Evolutionary conservation across 1,139 yeast genomes (phyloP).

Genomic region (Arxiozyma heterogenica): DNA sequence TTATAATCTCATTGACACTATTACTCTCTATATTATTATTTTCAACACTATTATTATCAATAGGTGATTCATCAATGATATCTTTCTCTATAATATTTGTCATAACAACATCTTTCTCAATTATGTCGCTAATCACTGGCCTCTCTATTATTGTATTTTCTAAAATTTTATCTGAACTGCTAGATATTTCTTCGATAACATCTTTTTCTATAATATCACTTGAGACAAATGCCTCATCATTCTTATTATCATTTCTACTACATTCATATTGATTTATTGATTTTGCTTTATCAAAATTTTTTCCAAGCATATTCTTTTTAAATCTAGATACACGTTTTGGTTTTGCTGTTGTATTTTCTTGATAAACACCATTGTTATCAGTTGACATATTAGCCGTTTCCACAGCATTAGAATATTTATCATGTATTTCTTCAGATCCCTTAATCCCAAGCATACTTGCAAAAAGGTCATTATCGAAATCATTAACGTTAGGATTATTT

Average conservation of each 20-base stretch:
- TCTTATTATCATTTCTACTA: not conserved
- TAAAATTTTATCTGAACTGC: slow-evolving; percentile 2
- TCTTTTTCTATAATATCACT: slow-evolving; percentile 4
- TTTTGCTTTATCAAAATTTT: not conserved
- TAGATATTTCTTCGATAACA: not conserved
- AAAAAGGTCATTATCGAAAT: slow-evolving; percentile 28
- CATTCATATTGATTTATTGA: not conserved
- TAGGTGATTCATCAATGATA: not conserved
- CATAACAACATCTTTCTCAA: not conserved
- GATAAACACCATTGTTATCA: slow-evolving; percentile 7
- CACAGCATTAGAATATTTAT: slow-evolving; percentile 15
- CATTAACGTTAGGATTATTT: slow-evolving; percentile 13
- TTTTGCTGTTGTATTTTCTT: slow-evolving; percentile 7
- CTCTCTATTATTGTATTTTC: slow-evolving; percentile 1
- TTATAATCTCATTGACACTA: not conserved
- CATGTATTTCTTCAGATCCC: slow-evolving; percentile 27
- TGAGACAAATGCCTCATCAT: not conserved
- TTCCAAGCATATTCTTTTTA: slow-evolving; percentile 16
- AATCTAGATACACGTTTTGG: slow-evolving; percentile 26
- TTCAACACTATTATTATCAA: not conserved
- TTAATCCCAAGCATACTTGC: slow-evolving; percentile 28
- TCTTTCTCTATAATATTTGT: not conserved
- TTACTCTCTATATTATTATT: slow-evolving; percentile 3
- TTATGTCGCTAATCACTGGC: slow-evolving; percentile 1
- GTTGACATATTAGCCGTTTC: slow-evolving; percentile 4